Evolutionary conservation across 164 flowering plant genomes (phyloP).

Genomic region (Aristolochia californica): DNA sequence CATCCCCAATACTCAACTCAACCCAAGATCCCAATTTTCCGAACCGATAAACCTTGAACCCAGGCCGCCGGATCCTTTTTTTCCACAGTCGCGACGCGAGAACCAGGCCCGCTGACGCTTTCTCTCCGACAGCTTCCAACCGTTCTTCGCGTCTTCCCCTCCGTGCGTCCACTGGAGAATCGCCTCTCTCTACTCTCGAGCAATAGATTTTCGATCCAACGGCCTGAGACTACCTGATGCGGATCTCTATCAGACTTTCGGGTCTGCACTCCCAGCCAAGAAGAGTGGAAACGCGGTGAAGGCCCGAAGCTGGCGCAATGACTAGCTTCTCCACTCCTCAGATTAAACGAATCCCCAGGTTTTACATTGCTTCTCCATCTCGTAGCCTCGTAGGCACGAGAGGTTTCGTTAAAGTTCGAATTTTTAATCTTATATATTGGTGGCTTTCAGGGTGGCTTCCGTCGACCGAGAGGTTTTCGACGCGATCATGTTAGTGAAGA

Average conservation of each 20-base stretch:
- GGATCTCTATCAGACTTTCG: constrained; percentile 6
- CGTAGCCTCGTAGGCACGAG: no score
- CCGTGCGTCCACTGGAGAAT: neutral
- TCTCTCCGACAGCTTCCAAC: neutral
- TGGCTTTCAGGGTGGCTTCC: constrained; percentile 39
- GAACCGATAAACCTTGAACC: no score
- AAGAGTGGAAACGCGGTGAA: constrained; percentile 79
- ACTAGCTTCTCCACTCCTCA: constrained; percentile 60
- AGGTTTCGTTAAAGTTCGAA: neutral
- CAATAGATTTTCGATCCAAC: constrained; percentile 22
- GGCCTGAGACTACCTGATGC: constrained; percentile 24
- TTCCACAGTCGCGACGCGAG: no score
- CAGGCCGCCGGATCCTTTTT: no score
- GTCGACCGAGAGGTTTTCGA: constrained; percentile 60
- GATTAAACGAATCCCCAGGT: constrained; percentile 75
- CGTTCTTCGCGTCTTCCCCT: constrained; percentile 8
- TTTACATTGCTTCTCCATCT: no score
- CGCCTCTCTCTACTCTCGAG: constrained; percentile 15
- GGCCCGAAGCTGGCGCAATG: constrained; percentile 74
- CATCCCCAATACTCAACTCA: no score
- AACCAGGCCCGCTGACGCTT: no score
- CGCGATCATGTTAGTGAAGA: constrained; percentile 80
- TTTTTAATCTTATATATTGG: neutral
- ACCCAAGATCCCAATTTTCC: no score
- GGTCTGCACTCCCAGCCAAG: constrained; percentile 7